Percentiles rank a stretch among this genome's conserved stretches.
Conservation (phyloP, 2,329 filamentous ascomycete genomes). For the Claviceps arundinis region DNA sequence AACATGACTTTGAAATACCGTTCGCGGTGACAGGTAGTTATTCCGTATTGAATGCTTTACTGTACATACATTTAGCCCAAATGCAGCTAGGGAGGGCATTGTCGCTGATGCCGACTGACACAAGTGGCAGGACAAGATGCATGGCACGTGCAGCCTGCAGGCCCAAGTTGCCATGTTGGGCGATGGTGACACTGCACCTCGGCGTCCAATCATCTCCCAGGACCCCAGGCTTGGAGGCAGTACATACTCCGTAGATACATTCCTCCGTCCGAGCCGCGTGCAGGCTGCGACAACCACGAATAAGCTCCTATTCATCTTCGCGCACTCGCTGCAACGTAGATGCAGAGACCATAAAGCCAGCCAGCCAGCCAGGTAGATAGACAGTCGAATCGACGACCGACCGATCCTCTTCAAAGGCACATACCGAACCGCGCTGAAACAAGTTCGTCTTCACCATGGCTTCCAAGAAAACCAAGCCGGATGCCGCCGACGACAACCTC, state of each 20-base stretch:
- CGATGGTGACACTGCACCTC: neutral
- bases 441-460: slow-evolving; percentile 34
- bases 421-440: slow-evolving; percentile 42
- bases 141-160: no score
- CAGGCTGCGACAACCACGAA: neutral
- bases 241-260: neutral
- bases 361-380: neutral
- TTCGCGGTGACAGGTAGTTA: no score
- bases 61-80: no score
- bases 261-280: neutral
- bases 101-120: no score
- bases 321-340: neutral
- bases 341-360: neutral
- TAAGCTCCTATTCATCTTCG: neutral
- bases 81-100: no score
- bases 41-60: no score
- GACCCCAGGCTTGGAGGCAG: neutral
- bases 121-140: no score
- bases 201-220: neutral
- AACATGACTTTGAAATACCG: no score
- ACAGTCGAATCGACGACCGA: neutral
- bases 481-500: slow-evolving; percentile 46
- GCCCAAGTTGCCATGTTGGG: no score
- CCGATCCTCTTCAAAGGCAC: slow-evolving; percentile 37
- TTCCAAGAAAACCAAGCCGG: slow-evolving; percentile 44